These are phyloP conservation scores for Plasmodium inui DNA, from an alignment of 169 alveolate genomes.

Conservation along the genomic window DNA sequence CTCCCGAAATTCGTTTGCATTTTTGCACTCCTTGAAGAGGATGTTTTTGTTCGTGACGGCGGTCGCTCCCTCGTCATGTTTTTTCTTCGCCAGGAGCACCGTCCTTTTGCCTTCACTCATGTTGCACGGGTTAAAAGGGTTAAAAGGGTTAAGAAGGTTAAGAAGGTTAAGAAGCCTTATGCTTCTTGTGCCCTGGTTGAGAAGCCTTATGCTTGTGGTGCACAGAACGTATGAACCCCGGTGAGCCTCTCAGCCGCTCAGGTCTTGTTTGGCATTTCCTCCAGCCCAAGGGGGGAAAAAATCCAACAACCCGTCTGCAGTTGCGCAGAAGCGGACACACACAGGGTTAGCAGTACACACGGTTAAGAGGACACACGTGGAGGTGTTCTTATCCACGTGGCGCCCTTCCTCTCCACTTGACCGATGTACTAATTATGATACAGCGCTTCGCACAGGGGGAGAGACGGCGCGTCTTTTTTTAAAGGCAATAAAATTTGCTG, in stretches of 20 bases:
- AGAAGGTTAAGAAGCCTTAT: no score
- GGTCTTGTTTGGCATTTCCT: no score
- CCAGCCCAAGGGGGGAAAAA: not conserved
- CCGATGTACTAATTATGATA: not conserved
- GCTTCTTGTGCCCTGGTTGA: not conserved
- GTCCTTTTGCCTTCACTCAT: constrained; percentile 26
- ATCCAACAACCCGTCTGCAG: not conserved
- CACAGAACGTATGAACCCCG: not conserved
- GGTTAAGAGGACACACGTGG: no score
- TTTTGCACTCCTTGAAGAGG: constrained; percentile 34
- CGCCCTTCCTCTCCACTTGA: not conserved
- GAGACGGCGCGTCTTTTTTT: not conserved
- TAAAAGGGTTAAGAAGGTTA: no score
- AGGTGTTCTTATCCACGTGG: not conserved
- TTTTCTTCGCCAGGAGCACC: constrained; percentile 15
- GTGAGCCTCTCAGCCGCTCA: no score
- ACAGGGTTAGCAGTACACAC: no score
- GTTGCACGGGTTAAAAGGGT: not conserved
- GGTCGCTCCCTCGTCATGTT: constrained; percentile 15
- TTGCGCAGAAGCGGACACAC: no score
- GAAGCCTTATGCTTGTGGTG: not conserved
- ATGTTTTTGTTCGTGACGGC: constrained; percentile 22
- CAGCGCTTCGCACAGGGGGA: not conserved
- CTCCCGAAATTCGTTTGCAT: constrained; percentile 29
- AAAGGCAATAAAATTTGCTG: not conserved